These are phyloP conservation scores for Gracilariopsis chorda DNA, from an alignment of 23 red algal species.

Conservation along the genomic window DNA sequence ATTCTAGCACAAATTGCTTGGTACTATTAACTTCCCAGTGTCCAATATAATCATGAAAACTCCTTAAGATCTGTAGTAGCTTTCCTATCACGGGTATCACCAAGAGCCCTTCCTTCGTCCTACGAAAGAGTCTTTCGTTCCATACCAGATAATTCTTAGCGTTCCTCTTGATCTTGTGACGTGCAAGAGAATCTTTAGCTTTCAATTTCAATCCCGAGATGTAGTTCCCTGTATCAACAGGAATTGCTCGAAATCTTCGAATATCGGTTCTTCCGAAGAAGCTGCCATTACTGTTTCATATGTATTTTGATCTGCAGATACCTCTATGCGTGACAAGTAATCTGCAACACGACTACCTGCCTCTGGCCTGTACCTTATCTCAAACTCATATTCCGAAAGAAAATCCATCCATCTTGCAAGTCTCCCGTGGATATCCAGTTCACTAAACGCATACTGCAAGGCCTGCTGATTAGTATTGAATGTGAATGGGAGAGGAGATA, in stretches of 20 bases:
- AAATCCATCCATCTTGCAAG: background rate
- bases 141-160: background rate
- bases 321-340: background rate
- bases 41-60: background rate
- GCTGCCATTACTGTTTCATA: background rate
- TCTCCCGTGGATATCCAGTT: background rate
- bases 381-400: constrained; percentile 13
- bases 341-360: background rate
- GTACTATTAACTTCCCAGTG: background rate
- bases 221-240: background rate
- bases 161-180: background rate
- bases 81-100: background rate
- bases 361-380: background rate
- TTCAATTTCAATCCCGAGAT: background rate
- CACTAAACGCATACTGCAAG: background rate
- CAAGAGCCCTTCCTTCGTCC: background rate
- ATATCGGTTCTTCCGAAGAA: background rate
- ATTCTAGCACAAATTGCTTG: background rate
- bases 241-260: background rate
- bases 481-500: background rate
- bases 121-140: background rate
- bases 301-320: too few relatives aligned
- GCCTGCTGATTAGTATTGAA: background rate
- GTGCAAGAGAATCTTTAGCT: background rate
- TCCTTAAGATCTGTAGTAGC: background rate